Conservation (phyloP, 257 asterid species). For the Primulina huaijiensis region DNA sequence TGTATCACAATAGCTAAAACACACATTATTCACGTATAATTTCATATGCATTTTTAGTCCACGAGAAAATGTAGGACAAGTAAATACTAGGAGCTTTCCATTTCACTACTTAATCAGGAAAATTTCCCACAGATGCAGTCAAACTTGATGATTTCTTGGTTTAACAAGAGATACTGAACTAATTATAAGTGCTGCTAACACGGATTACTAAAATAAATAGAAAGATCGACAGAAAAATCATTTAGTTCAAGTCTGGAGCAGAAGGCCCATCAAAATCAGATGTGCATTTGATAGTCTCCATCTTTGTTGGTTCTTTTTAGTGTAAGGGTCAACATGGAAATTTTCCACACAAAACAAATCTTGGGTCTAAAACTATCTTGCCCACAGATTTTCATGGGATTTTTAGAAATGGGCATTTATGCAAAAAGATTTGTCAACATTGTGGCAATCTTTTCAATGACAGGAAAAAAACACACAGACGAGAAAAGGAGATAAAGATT, state of each 20-base stretch:
- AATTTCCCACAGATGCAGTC: slow-evolving; percentile 5
- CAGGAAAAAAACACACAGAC: background rate
- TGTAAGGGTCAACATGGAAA: slow-evolving; percentile 5
- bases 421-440: background rate
- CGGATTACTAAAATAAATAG: slow-evolving; percentile 7
- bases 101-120: slow-evolving; percentile 1
- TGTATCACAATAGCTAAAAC: slow-evolving; percentile 4
- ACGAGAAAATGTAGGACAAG: slow-evolving; percentile 2
- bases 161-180: background rate
- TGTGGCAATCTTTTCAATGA: background rate
- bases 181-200: background rate
- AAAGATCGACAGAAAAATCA: slow-evolving; percentile 22
- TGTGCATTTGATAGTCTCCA: slow-evolving; percentile 21
- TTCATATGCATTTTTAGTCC: background rate
- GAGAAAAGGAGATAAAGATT: background rate
- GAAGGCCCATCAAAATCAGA: slow-evolving; percentile 29
- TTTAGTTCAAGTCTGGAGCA: slow-evolving; percentile 12
- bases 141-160: slow-evolving; percentile 18
- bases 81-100: background rate
- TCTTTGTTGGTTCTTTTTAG: slow-evolving; percentile 2
- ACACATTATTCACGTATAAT: background rate
- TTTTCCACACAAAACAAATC: background rate
- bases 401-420: background rate
- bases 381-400: background rate
- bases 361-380: background rate